Evolutionary conservation across 208 protist genomes (phyloP), one percentile per base, ranked within the genome.

Genomic region (Lotmaria passim): DNA sequence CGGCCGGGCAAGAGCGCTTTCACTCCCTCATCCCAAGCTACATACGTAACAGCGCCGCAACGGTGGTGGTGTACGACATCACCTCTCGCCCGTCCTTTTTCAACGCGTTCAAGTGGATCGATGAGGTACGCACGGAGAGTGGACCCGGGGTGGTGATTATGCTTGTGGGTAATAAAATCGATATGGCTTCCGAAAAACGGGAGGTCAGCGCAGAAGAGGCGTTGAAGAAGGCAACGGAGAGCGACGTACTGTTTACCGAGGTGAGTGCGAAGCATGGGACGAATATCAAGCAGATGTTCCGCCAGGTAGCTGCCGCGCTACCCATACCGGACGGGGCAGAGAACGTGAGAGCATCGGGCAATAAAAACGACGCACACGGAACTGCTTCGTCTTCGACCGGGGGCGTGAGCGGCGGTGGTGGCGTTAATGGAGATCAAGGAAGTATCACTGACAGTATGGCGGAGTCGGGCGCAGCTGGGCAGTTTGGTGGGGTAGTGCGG

Each of bases 31-130:
- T 98, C 65, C 96, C 96, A 10, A 88, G 79, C 58, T 98, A 98
- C 73, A 98, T 99, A 34, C 86, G 98, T 34, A 98, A 99, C 78
- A 99, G 95, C 48, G 90, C 93, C 1, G 98, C 98, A 12, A 98
- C 98, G 14, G 86, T 99, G 26, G 89, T 99, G 34, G 98, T 99
- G 17, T 99, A 99, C 82, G 98, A 99, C 78, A 94, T 99, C 57
- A 98, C 96, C 53, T 95, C 91, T 74, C 90, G 96, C 19, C 61
- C 79, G 14, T 98, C 96, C 0, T 99, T 99, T 83, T 57, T 94
- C 31, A 93, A 91, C 65, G 93, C 89, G 21, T 89, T 87, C 51
- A 96, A 96, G 63, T 99, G 98, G 98, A 93, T 99, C 43, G 98
- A 98, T 23, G 98, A 99, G 70, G 97, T 99, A 17, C 86, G 98